These are phyloP conservation scores for Leucocoprinus sp. DNA, from an alignment of 768 basidiomycete species.

Conservation along the genomic window DNA sequence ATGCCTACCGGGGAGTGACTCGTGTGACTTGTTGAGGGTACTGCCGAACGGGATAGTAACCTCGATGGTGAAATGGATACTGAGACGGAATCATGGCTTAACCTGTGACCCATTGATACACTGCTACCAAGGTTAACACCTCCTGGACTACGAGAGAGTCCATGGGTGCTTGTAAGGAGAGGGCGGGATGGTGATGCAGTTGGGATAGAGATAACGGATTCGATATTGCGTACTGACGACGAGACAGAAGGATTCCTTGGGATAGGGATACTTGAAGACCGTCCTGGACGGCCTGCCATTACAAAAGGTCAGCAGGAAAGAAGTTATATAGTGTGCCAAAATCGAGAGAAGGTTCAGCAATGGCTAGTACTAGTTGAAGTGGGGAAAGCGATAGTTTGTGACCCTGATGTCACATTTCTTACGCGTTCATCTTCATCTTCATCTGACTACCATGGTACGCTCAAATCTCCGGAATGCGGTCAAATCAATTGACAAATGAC, in stretches of 20 bases:
- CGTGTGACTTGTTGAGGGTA: conserved; percentile 20
- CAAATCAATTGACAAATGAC: not conserved
- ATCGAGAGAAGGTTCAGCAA: not conserved
- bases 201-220: conserved; percentile 58
- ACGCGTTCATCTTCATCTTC: conserved; percentile 17
- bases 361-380: not conserved
- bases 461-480: not conserved
- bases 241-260: conserved; percentile 39
- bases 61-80: conserved; percentile 29
- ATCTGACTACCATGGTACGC: conserved; percentile 24
- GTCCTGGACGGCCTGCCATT: conserved; percentile 38
- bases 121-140: conserved; percentile 1
- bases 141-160: conserved; percentile 8
- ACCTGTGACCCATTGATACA: conserved; percentile 8
- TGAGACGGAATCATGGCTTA: conserved; percentile 6
- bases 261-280: conserved; percentile 64
- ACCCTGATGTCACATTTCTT: conserved; percentile 13
- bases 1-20: conserved; percentile 21
- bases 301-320: not conserved
- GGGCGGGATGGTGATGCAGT: conserved; percentile 35
- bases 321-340: not conserved
- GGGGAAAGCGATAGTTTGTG: conserved; percentile 7
- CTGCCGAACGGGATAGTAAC: conserved; percentile 29
- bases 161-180: conserved; percentile 27
- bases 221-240: conserved; percentile 50